Conservation (phyloP, 108 stramenopile genomes). For the Aureococcus anophagefferens region DNA sequence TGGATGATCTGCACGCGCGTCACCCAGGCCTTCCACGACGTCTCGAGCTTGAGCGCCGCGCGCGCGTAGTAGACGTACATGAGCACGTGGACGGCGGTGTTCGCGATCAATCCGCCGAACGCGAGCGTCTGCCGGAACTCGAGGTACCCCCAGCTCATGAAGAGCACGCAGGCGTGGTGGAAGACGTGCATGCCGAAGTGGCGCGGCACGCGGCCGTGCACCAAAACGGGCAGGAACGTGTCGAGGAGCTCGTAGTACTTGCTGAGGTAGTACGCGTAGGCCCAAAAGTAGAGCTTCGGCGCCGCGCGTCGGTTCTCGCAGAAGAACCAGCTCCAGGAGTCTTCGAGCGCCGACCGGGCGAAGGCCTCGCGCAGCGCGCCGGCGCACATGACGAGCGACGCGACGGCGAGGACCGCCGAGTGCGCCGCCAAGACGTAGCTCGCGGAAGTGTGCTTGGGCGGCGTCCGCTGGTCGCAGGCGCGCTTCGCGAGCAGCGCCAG, state of each 20-base stretch:
- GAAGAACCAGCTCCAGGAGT: background rate
- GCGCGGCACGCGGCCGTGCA: conserved; percentile 2
- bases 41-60: background rate
- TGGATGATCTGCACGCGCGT: conserved; percentile 22
- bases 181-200: conserved; percentile 16
- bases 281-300: conserved; percentile 4
- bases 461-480: too few relatives aligned
- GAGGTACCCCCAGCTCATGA: conserved; percentile 19
- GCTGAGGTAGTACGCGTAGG: conserved; percentile 21
- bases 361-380: background rate
- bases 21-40: conserved; percentile 17
- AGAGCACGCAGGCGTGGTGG: conserved; percentile 19
- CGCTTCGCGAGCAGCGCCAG: too few relatives aligned
- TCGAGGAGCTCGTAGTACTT: conserved; percentile 29
- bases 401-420: background rate
- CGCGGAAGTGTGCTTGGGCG: too few relatives aligned
- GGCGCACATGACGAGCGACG: background rate
- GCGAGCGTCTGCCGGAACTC: conserved; percentile 2
- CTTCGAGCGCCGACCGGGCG: background rate
- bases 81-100: conserved; percentile 21
- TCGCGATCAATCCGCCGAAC: conserved; percentile 11
- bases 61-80: conserved; percentile 19
- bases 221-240: conserved; percentile 10
- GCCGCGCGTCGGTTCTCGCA: background rate
- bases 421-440: background rate